Evolutionary conservation across 805 yeast genomes (phyloP).

Genomic region (Nakazawaea ambrosiae): DNA sequence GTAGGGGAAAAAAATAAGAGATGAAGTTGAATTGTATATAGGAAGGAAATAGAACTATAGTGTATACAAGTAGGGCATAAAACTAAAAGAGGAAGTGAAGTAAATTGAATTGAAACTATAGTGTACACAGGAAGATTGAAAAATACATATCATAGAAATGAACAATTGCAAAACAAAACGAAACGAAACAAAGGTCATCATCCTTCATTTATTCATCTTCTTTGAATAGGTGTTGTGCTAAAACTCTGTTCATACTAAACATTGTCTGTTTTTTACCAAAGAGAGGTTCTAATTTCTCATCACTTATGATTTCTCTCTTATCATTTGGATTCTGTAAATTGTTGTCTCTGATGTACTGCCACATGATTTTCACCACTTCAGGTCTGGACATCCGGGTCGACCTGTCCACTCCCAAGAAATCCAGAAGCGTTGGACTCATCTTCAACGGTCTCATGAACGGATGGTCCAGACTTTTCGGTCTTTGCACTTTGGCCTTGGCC

Average conservation of each 20-base stretch:
- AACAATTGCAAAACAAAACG: too few species aligned
- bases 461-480: slow-evolving; percentile 15
- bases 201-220: background rate
- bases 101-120: too few species aligned
- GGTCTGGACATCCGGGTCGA: slow-evolving; percentile 47
- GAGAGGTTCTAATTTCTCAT: slow-evolving; percentile 44
- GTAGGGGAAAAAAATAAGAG: too few species aligned
- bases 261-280: slow-evolving; percentile 57
- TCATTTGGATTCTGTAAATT: slow-evolving; percentile 63
- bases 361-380: slow-evolving; percentile 59
- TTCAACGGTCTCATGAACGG: slow-evolving; percentile 35
- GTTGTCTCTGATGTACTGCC: slow-evolving; percentile 63
- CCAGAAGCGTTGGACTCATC: slow-evolving; percentile 45
- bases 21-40: too few species aligned
- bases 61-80: too few species aligned
- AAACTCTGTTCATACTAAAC: slow-evolving; percentile 47
- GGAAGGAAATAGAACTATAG: too few species aligned
- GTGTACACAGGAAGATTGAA: too few species aligned
- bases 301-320: slow-evolving; percentile 58
- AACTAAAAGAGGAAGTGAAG: too few species aligned
- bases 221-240: background rate
- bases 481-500: slow-evolving; percentile 15
- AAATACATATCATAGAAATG: too few species aligned
- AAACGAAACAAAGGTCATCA: too few species aligned
- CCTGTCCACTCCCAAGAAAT: slow-evolving; percentile 36